Base-by-base conservation (phyloP, 495 filamentous ascomycete species). In the Penicillium tannophilum region DNA sequence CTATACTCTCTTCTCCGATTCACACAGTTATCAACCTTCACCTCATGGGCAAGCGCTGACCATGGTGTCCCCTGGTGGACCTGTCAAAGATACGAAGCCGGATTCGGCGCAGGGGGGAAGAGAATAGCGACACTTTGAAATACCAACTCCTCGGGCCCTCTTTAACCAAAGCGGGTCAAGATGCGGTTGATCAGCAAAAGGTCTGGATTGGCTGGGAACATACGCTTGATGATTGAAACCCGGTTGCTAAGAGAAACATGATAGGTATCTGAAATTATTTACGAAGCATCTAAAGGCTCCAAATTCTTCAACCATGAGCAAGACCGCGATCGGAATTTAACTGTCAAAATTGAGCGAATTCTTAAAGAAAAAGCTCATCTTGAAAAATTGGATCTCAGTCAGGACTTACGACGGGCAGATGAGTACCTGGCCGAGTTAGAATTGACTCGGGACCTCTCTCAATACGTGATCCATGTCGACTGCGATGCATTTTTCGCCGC, bases 401-500 rank as follows among this genome's bases (percentile, higher is more conserved):
- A 77, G 23, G 90, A 97, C 52, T 73, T 87, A 30, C 86, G 90
- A 28, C 82, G 82, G 39, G 92, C 91, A 12, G 92, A 98, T 69
- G 90, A 90, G 54, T 86, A 90, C 63, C 85, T 97, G 54, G 82
- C 85, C 1, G 84, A 93, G 61, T 79, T 97, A 11, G 94, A 98
- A 63, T 63, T 82, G 1, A 81, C 81, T 16, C 84, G 94, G 8
- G 93, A 98, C 66, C 76, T 98, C n/a, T 82, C 83, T 12, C 94
- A 97, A 68, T 76, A 83, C 48, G 83, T 98, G 26, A 87, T 97
- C 0, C 94, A 99, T 69, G 81, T 99, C 31, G 94, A 99, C 72
- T 99, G 94, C 71, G 94, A 99, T 76, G 94, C 95, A 19, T 99
- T 99, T 76, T 99, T 93, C 66, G 94, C 94, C 0, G 90, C 93